Conservation (phyloP, 352 stramenopile genomes). For the Thalassiosira livingstoniorum region DNA sequence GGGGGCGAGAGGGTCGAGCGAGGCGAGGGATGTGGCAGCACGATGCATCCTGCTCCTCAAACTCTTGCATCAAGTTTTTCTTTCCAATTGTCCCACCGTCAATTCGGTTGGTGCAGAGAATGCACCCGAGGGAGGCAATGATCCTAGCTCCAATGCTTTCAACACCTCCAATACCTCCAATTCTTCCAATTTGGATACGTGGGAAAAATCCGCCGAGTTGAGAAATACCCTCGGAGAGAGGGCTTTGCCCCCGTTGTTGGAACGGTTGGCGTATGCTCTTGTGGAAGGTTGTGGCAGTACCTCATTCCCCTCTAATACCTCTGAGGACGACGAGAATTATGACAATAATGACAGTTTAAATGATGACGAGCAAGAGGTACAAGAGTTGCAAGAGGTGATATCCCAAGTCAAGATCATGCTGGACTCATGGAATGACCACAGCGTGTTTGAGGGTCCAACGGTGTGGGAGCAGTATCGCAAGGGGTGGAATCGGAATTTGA, state of each 20-base stretch:
- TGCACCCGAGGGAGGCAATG: constrained; percentile 23
- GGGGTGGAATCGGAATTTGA: constrained; percentile 26
- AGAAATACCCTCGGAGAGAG: constrained; percentile 60
- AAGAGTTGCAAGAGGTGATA: too few species aligned
- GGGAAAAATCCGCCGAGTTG: constrained; percentile 54
- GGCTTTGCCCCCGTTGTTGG: constrained; percentile 46
- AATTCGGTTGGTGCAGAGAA: neutral
- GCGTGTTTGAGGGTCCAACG: constrained; percentile 77
- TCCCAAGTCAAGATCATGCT: constrained; percentile 46
- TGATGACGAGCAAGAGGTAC: too few species aligned
- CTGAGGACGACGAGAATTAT: too few species aligned
- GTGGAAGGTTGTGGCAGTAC: too few species aligned
- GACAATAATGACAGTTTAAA: too few species aligned
- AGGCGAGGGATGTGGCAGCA: too few species aligned
- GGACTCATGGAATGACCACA: constrained; percentile 67
- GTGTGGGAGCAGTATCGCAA: constrained; percentile 63
- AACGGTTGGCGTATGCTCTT: constrained; percentile 22
- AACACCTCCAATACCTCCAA: too few species aligned
- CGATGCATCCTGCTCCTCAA: constrained; percentile 27
- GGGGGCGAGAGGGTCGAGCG: too few species aligned
- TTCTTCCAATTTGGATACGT: constrained; percentile 42
- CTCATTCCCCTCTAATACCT: too few species aligned
- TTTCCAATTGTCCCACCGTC: constrained; percentile 19
- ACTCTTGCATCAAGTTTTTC: constrained; percentile 34
- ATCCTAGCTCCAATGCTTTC: constrained; percentile 29